Evolutionary conservation across 768 basidiomycete species (phyloP).

Genomic region (Pleurotus djamor): DNA sequence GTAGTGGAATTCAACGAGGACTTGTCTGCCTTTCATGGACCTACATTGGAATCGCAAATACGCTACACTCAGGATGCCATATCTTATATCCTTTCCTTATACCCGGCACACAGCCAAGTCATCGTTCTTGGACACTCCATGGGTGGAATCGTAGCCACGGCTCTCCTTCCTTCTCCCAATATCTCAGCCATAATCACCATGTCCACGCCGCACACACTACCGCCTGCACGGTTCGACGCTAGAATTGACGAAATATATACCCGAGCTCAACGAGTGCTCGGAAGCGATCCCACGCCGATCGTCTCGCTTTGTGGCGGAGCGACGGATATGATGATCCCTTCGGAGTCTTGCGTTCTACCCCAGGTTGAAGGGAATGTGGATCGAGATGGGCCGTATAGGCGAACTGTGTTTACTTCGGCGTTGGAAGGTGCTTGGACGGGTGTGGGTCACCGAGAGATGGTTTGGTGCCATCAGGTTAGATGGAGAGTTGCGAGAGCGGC

Average conservation of each 20-base stretch:
- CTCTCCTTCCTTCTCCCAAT: constrained; percentile 63
- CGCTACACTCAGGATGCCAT: constrained; percentile 71
- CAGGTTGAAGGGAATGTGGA: constrained; percentile 2
- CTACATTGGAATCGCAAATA: constrained; percentile 82
- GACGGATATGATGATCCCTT: constrained; percentile 88
- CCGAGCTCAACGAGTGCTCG: constrained; percentile 36
- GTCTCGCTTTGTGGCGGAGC: constrained; percentile 91
- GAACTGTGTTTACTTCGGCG: constrained; percentile 80
- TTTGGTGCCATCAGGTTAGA: constrained; percentile 98
- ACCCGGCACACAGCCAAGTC: constrained; percentile 61
- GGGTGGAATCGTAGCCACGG: constrained; percentile 91
- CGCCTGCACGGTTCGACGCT: constrained; percentile 85
- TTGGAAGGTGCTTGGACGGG: constrained; percentile 94
- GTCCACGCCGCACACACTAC: constrained; percentile 88
- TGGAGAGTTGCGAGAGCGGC: constrained; percentile 82
- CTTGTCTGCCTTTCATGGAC: constrained; percentile 91
- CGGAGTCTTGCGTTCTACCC: constrained; percentile 80
- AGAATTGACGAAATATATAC: constrained; percentile 76
- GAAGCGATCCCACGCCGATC: constrained; percentile 56
- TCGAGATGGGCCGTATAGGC: constrained; percentile 32
- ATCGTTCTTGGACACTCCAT: constrained; percentile 93
- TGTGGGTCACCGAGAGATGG: constrained; percentile 94
- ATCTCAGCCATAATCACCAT: constrained; percentile 90
- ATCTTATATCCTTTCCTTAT: constrained; percentile 75
- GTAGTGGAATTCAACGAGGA: constrained; percentile 97